Evolutionary conservation across 176 grass and related monocot genomes (phyloP), one percentile per base, ranked within the genome.

Genomic region (Musa troglodytarum): DNA sequence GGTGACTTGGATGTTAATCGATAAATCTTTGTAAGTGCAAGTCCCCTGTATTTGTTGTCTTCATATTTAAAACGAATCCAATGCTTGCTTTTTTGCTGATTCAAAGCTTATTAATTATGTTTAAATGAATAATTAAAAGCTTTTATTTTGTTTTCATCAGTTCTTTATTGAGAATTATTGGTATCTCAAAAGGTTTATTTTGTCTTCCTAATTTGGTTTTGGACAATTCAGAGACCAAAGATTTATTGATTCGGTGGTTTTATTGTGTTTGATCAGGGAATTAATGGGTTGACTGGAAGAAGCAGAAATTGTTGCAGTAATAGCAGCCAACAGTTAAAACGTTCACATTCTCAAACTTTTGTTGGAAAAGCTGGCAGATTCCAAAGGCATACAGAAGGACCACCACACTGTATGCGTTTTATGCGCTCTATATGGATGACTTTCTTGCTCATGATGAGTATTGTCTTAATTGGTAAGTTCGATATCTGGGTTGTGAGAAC

Each of bases 381-480:
- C 53, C 53, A 26, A 26, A 74, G 72, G 24, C 52, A 9, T 54
- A 28, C 16, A 11, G 22, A 20, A 3, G 72, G 72, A 74, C 29
- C 72, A 26, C 72, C 34, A 10, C 53, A 56, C 9, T 17, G 26
- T 10, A 56, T 74, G 71, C 52, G 54, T 54, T 74, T 58, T 29
- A 74, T 29, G 14, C 72, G 53, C 16, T 29, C 50, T 74, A 4
- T 58, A 28, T 56, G 72, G 72, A 56, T 74, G 7, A 57, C 72
- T 74, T 74, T 74, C 72, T 74, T 74, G 52, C 53, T 74, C 11
- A 1, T 57, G 23, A 56, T 58, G 72, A 58, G 53, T 74, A 50
- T 74, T 74, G 72, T 74, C 34, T 58, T 74, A 34, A 50, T 74
- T 56, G 72, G 72, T 74, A 74, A 74, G 72, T 54, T 74, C 5